Base-by-base conservation (phyloP, 1,139 yeast species). In the Sugiyamaella neomexicana region DNA sequence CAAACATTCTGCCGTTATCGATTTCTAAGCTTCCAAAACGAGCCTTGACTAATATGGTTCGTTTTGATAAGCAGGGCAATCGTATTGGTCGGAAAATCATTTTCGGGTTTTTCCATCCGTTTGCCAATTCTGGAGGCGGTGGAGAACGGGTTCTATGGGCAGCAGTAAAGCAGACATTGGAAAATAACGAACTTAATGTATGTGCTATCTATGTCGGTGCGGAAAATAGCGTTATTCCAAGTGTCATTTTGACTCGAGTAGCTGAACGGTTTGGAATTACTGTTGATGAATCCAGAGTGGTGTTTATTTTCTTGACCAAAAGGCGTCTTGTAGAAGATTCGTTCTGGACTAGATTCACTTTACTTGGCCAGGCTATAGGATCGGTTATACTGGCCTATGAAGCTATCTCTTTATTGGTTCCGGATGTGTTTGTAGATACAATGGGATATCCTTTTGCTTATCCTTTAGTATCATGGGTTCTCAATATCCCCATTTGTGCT, bases 101-200 rank as follows among this genome's bases (percentile, higher is more conserved):
- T 16, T 86, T 75, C 65, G 99, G 98, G 5, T 91, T 88, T 67
- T 90, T 93, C 75, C 99, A 95, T 71, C 99, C 99, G 0, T 88
- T 86, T 64, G 91, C 97, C 60, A 89, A 89, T 68, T 95, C 96
- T 46, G 97, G 96, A 39, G 99, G 99, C 16, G 99, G 99, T 39
- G 99, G 99, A 23, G 99, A 95, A 69, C 80, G 95, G 51, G 99
- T 95, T 0, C 75, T 95, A 46, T 95, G 99, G 99, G 90, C 89
- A 55, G 97, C 97, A 0, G 89, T 93, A 5, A 78, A 81, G 61
- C 79, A 86, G 25, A 88, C 97, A 0, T 74, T 91, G 57, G 64
- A 70, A 9, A 73, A 77, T 38, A 77, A 78, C 58, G 72, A 73
- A 5, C 69, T 71, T 42, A 82, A 83, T 62, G 72, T 88, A n/a